Base-by-base conservation (phyloP, 2,329 filamentous ascomycete genomes). In the Beauveria asiatica region DNA sequence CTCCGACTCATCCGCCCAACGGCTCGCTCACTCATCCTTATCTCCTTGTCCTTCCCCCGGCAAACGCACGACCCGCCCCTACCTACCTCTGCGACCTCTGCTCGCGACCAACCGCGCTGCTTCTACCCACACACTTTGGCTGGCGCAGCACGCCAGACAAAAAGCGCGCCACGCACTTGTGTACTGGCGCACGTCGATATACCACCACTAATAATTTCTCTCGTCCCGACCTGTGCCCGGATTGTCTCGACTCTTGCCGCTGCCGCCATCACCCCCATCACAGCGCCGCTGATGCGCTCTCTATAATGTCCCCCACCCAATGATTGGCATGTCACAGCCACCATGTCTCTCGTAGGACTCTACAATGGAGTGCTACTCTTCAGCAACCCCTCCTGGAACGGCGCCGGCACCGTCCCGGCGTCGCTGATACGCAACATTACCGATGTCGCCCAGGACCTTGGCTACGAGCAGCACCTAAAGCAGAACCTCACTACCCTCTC, bases 401-500 rank as follows among this genome's bases (percentile, higher is more conserved):
- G 79, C 65, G 75, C 75, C 58, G 74, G 74, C 63, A 78, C 77
- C 23, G 72, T 80, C 59, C 77, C 81, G 45, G 80, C 77, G 64
- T 83, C 80, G 59, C 76, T 83, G 62, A 76, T 84, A 64, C 74
- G 76, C 63, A 85, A 85, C 66, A 77, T 85, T 62, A 84, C 81
- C 30, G 78, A 80, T 49, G 69, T 81, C 61, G 79, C 80, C 60
- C 61, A 76, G 74, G 68, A 80, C 62, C 71, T 84, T 68, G 78
- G 79, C 59, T 84, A 83, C 67, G 77, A 83, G 61, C 75, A 79
- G 62, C 74, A 75, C 49, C 71, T 83, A 57, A 66, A 70, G 21
- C 72, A 73, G 61, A 88, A 89, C 67, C 81, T 96, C 56, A 89
- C 86, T 49, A 95, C 90, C 0, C 78, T 97, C 16, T 89, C 89